These are phyloP conservation scores for Cladosporium sp. DNA, from an alignment of 2,329 filamentous ascomycete species.

Conservation along the genomic window DNA sequence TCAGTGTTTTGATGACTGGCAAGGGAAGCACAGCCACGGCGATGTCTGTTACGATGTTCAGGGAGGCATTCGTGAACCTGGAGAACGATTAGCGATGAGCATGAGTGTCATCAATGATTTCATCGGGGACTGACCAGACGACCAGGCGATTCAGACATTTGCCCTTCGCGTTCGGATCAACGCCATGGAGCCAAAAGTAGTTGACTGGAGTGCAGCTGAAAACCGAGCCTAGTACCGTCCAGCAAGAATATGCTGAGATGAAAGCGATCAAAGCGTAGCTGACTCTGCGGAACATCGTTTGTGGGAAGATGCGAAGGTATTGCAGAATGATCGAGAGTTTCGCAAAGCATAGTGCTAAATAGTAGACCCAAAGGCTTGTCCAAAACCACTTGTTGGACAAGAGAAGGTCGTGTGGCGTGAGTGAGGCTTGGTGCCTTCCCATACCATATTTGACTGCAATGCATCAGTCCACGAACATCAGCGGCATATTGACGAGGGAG, in stretches of 20 bases:
- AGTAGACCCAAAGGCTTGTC: conserved; percentile 17
- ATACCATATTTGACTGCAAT: conserved; percentile 18
- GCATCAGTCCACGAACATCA: background rate
- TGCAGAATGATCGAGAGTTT: conserved; percentile 22
- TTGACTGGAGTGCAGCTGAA: conserved; percentile 30
- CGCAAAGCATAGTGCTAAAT: conserved; percentile 14
- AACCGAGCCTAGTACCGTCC: conserved; percentile 27
- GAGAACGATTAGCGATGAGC: background rate
- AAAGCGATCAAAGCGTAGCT: conserved; percentile 24
- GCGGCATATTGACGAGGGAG: background rate
- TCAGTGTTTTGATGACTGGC: conserved; percentile 28
- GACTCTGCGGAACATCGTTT: conserved; percentile 14
- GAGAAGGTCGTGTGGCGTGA: conserved; percentile 9
- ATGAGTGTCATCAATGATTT: no score
- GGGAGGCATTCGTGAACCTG: conserved; percentile 27
- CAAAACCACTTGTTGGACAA: conserved; percentile 17
- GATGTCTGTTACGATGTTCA: conserved; percentile 33
- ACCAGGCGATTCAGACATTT: conserved; percentile 26
- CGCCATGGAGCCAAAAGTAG: conserved; percentile 26
- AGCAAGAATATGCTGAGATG: conserved; percentile 26
- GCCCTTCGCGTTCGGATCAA: conserved; percentile 10
- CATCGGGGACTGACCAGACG: conserved; percentile 22
- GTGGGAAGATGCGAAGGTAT: conserved; percentile 21
- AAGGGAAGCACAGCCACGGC: conserved; percentile 30
- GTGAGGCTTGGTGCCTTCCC: conserved; percentile 14